phyloP scores from a whole-genome alignment of 495 filamentous ascomycete species.

The Monascus purpureus region DNA sequence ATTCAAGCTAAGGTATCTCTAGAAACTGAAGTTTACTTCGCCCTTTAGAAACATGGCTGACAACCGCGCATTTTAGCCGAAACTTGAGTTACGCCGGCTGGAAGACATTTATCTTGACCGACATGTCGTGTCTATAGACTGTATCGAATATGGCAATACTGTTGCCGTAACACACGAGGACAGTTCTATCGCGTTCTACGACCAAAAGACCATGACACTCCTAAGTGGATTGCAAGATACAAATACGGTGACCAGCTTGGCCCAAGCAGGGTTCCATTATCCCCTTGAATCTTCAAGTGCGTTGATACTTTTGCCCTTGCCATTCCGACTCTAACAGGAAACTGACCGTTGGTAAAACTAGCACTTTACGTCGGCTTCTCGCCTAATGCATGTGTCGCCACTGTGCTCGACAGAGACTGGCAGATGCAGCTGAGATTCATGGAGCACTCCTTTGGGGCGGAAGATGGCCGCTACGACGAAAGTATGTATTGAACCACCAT shows the following conservation, averaged over 20 bases:
- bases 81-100: conserved; percentile 47
- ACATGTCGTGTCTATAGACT: conserved; percentile 50
- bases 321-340: conserved; percentile 4
- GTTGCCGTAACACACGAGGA: conserved; percentile 60
- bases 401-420: conserved; percentile 49
- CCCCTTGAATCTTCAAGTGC: conserved; percentile 17
- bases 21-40: background rate
- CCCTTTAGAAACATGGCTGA: too few relatives aligned
- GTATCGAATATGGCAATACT: conserved; percentile 50
- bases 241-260: conserved; percentile 48
- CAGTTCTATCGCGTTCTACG: conserved; percentile 63
- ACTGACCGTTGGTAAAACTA: conserved; percentile 14
- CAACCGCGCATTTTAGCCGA: conserved; percentile 27
- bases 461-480: conserved; percentile 25
- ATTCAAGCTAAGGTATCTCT: conserved; percentile 23
- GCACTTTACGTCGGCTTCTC: conserved; percentile 58
- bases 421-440: conserved; percentile 49
- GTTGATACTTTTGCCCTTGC: conserved; percentile 9
- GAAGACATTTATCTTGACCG: conserved; percentile 51
- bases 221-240: conserved; percentile 47
- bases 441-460: conserved; percentile 33
- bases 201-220: conserved; percentile 52
- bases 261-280: conserved; percentile 64
- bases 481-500: conserved; percentile 16
- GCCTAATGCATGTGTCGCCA: conserved; percentile 56